Base-by-base conservation (phyloP, 148 eudicot genomes). In the Simmondsia chinensis region DNA sequence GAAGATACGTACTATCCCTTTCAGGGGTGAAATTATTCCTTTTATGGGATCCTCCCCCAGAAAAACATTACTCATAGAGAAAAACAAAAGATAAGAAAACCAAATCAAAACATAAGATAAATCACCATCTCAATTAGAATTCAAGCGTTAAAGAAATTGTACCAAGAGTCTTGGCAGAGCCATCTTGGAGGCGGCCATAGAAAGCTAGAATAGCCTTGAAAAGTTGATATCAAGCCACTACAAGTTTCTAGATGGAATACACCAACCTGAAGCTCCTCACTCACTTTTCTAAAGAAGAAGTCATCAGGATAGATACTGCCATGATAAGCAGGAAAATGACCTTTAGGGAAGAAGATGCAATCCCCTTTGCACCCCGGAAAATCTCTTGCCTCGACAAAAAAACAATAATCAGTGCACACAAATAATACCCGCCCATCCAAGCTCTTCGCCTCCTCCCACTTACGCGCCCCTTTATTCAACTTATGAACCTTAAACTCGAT, bases 151-250 rank as follows among this genome's bases (percentile, higher is more conserved):
- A 5, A 28, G 31, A 28, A 28, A 28, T 28, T 9, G 5, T 28
- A 28, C 31, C 6, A 28, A 28, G 31, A 28, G 9, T 28, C 32
- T 25, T 15, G 16, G 14, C 3, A 17, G 29, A 24, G 30, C 56
- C 56, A 51, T 3, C 16, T 20, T 9, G 46, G 34, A 39, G 57
- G 47, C 14, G 47, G 57, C 46, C 46, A 52, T 20, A 52, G 7
- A 12, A 52, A 11, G 36, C 40, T 38, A 28, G 46, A 52, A 25
- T 25, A 36, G 8, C 55, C 44, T 4, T 33, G 34, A 23, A 9
- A 50, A 35, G 55, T 18, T 18, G 44, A 50, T 26, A 37, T 27
- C 20, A 28, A 38, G 33, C 44, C 16, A 17, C 26, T 25, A 7
- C 44, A 43, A 37, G 36, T 34, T 23, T 27, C 16, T 2, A 37